Percentiles rank a stretch among this genome's conserved stretches.
phyloP scores from a whole-genome alignment of 2,329 filamentous ascomycete genomes.

The Tothia fuscella region DNA sequence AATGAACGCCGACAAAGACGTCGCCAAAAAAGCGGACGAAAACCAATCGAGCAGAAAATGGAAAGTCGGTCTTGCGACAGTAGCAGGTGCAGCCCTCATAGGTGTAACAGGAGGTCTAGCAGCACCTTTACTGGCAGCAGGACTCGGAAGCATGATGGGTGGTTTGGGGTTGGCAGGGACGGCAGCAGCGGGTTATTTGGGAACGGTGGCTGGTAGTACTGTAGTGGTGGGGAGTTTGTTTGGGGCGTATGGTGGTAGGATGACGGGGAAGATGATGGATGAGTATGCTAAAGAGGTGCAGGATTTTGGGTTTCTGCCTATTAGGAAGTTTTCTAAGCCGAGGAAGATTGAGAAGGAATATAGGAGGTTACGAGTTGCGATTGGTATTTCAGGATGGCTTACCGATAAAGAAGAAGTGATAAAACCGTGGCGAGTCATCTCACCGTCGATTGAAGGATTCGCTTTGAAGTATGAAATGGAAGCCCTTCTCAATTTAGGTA shows the following conservation, averaged over 20 bases:
- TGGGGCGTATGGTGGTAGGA: slow-evolving; percentile 76
- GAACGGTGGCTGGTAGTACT: slow-evolving; percentile 65
- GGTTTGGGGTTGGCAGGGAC: slow-evolving; percentile 63
- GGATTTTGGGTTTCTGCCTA: slow-evolving; percentile 76
- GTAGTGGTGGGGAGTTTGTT: slow-evolving; percentile 76
- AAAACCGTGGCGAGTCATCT: slow-evolving; percentile 67
- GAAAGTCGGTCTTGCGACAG: slow-evolving; percentile 78
- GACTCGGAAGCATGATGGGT: slow-evolving; percentile 67
- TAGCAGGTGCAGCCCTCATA: slow-evolving; percentile 81
- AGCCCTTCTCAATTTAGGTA: slow-evolving; percentile 63
- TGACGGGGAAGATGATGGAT: slow-evolving; percentile 79
- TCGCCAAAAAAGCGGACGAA: slow-evolving; percentile 58
- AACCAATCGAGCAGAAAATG: slow-evolving; percentile 53
- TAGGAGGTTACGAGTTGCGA: slow-evolving; percentile 57
- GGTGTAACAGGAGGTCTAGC: slow-evolving; percentile 69
- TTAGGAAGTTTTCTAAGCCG: slow-evolving; percentile 45
- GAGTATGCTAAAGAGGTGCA: slow-evolving; percentile 75
- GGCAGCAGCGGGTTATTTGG: slow-evolving; percentile 66
- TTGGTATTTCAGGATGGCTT: slow-evolving; percentile 75
- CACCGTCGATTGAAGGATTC: slow-evolving; percentile 64
- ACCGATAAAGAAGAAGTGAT: slow-evolving; percentile 59
- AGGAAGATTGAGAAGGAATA: slow-evolving; percentile 38
- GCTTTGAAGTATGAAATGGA: slow-evolving; percentile 74
- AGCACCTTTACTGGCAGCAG: slow-evolving; percentile 63
- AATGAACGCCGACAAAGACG: slow-evolving; percentile 67